Percentiles rank a stretch among this genome's conserved stretches.
Conservation (phyloP, 306 rosid species). For the Vigna mungo region DNA sequence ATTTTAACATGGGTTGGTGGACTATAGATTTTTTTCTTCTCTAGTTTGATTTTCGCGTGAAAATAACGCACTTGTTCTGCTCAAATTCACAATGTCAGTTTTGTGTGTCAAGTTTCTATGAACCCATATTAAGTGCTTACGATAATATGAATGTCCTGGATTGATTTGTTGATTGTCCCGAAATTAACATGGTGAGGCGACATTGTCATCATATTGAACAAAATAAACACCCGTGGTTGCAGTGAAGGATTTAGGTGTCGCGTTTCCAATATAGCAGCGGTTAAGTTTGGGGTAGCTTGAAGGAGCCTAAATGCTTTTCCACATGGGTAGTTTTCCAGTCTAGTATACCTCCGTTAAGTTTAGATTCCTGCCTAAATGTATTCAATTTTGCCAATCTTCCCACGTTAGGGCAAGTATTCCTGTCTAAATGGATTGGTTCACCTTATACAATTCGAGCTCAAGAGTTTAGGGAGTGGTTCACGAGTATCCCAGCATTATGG, state of each 20-base stretch:
- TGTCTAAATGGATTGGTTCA: not conserved
- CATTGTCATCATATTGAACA: not conserved
- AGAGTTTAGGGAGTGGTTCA: too few species aligned
- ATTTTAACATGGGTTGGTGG: not conserved
- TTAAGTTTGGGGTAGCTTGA: not conserved
- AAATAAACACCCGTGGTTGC: not conserved
- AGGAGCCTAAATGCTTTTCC: constrained; percentile 5
- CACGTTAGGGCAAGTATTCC: not conserved
- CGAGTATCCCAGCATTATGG: too few species aligned
- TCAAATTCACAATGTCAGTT: constrained; percentile 1
- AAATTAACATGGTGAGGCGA: not conserved
- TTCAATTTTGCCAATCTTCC: not conserved
- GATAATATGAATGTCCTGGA: not conserved
- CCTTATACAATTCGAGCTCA: not conserved
- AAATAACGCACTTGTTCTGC: constrained; percentile 21
- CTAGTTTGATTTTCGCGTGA: not conserved
- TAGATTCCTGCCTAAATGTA: not conserved
- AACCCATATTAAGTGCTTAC: not conserved
- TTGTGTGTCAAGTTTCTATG: not conserved
- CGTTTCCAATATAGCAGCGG: not conserved
- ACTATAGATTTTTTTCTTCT: not conserved
- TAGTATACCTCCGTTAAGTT: too few species aligned
- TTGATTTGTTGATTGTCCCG: not conserved
- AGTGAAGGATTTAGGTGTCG: not conserved
- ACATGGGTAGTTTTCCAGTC: not conserved